Evolutionary conservation across 2,329 filamentous ascomycete species (phyloP).

Genomic region (Amauroascus verrucosus): DNA sequence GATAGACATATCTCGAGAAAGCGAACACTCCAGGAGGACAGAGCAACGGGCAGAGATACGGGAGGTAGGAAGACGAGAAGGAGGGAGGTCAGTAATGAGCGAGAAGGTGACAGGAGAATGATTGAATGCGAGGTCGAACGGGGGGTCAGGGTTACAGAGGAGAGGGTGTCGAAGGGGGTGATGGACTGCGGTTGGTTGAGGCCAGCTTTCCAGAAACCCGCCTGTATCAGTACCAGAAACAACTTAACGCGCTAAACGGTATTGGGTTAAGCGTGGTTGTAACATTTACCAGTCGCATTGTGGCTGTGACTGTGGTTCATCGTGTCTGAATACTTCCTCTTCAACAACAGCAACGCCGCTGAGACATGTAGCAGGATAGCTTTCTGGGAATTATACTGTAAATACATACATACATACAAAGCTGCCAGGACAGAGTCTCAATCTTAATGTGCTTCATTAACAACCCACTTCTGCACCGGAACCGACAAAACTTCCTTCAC

Average conservation of each 20-base stretch:
- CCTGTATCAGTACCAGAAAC: conserved; percentile 5
- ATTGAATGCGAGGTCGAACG: background rate
- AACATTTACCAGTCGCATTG: background rate
- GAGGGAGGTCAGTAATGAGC: background rate
- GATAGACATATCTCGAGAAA: background rate
- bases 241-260: conserved; percentile 3
- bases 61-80: background rate
- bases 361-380: background rate
- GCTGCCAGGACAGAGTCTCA: no score
- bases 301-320: background rate
- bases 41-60: background rate
- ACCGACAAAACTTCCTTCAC: no score
- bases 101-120: background rate
- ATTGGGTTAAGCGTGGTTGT: background rate
- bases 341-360: background rate
- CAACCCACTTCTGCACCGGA: no score
- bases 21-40: no score
- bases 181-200: conserved; percentile 11
- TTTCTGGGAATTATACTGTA: no score
- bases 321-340: background rate
- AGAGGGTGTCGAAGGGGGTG: conserved; percentile 4
- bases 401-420: no score
- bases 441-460: no score
- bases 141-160: background rate
- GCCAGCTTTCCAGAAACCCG: conserved; percentile 11